Base-by-base conservation (phyloP, 768 basidiomycete genomes). In the Panaeolus cyanescens region DNA sequence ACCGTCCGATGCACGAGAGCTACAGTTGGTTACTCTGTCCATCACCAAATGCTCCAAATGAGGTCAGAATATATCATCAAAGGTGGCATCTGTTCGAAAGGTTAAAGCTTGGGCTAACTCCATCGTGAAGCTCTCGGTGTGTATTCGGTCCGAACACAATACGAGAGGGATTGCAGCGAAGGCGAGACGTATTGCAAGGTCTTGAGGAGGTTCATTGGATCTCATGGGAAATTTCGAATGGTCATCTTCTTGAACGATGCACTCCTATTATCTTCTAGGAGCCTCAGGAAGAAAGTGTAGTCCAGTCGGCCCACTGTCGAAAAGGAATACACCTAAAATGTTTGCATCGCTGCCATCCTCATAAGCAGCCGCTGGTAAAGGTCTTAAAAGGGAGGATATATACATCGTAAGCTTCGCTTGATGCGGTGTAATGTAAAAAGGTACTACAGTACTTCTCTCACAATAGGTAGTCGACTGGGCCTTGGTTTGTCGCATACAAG, bases 371-470 rank as follows among this genome's bases (percentile, higher is more conserved):
- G n/a, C n/a, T 45, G 42, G 36, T 62, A 58, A 30, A 40, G 59
- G 20, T 5, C 53, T n/a, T 42, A 37, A 20, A 64, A 58, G 34
- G 58, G 60, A 20, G 37, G 39, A 31, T n/a, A n/a, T n/a, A n/a
- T n/a, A n/a, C n/a, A n/a, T n/a, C n/a, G n/a, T n/a, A n/a, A n/a
- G n/a, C n/a, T n/a, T n/a, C n/a, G n/a, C n/a, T n/a, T n/a, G n/a
- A n/a, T n/a, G n/a, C n/a, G n/a, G n/a, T n/a, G n/a, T n/a, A n/a
- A n/a, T n/a, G n/a, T n/a, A n/a, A n/a, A n/a, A n/a, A n/a, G n/a
- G n/a, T n/a, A n/a, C n/a, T n/a, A n/a, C n/a, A n/a, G n/a, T n/a
- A n/a, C n/a, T n/a, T n/a, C n/a, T n/a, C n/a, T n/a, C n/a, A n/a
- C n/a, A n/a, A n/a, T n/a, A n/a, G n/a, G n/a, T n/a, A n/a, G n/a